A percentile compares a stretch with the other conserved stretches of the same genome.
Evolutionary conservation across 2,329 filamentous ascomycete species (phyloP).

Genomic region (Cordyceps farinosa): DNA sequence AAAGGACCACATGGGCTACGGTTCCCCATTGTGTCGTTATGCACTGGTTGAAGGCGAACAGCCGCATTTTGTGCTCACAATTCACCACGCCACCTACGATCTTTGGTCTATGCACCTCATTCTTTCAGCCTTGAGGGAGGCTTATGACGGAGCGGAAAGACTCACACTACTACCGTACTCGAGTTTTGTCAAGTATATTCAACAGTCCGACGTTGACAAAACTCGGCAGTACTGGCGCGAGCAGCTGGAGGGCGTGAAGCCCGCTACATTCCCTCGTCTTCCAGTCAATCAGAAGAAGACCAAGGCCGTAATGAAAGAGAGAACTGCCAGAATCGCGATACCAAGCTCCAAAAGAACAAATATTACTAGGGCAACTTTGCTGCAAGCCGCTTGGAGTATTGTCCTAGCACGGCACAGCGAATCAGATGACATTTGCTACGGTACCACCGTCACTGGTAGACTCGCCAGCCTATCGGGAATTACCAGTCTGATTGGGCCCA

Average conservation of each 20-base stretch:
- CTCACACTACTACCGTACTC: background rate
- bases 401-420: constrained; percentile 9
- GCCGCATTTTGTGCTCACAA: background rate
- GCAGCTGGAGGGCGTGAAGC: background rate
- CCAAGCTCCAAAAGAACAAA: background rate
- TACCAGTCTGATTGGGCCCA: background rate
- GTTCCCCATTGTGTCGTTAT: constrained; percentile 1
- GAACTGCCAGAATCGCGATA: background rate
- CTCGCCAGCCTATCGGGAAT: background rate
- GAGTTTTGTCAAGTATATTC: background rate
- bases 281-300: background rate
- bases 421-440: constrained; percentile 10
- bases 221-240: constrained; percentile 2
- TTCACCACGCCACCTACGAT: constrained; percentile 10
- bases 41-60: background rate
- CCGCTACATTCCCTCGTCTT: background rate
- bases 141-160: background rate
- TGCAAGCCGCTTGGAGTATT: constrained; percentile 8
- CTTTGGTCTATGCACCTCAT: constrained; percentile 4
- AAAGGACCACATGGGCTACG: background rate
- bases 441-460: constrained; percentile 1
- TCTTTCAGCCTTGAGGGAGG: background rate
- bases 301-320: background rate
- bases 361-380: background rate
- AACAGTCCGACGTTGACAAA: background rate